Evolutionary conservation across 345 rosid species (phyloP).

Genomic region (Hibiscus mutabilis): DNA sequence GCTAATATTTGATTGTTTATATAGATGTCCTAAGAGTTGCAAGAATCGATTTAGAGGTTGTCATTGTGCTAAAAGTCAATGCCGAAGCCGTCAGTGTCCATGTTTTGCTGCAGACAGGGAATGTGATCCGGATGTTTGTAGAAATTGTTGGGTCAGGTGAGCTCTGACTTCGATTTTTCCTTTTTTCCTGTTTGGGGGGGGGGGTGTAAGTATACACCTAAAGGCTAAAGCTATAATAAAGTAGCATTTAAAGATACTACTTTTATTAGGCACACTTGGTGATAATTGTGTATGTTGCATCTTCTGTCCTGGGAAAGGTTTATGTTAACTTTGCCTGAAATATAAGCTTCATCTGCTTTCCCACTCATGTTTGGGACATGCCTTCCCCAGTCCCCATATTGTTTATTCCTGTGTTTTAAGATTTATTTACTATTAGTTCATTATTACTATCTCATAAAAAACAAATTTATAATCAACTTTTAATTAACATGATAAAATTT

Average conservation of each 20-base stretch:
- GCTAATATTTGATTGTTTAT: constrained; percentile 18
- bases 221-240: background rate
- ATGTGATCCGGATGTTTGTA: constrained; percentile 99
- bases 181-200: no score
- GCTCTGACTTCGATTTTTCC: constrained; percentile 19
- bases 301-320: background rate
- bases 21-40: constrained; percentile 51
- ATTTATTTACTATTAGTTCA: background rate
- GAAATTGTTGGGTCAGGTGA: constrained; percentile 99
- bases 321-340: background rate
- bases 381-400: background rate
- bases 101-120: constrained; percentile 99
- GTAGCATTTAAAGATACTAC: background rate
- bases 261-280: background rate
- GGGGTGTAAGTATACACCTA: background rate
- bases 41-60: constrained; percentile 87
- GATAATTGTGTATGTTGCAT: background rate
- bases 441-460: background rate
- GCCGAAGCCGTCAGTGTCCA: constrained; percentile 99
- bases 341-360: background rate
- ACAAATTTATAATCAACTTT: no score
- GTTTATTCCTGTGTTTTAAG: background rate
- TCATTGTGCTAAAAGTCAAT: constrained; percentile 99
- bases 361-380: background rate
- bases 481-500: no score